These are phyloP conservation scores for Phascolomyces articulosus DNA, from an alignment of 371 early-diverging fungal genomes.

Conservation along the genomic window DNA sequence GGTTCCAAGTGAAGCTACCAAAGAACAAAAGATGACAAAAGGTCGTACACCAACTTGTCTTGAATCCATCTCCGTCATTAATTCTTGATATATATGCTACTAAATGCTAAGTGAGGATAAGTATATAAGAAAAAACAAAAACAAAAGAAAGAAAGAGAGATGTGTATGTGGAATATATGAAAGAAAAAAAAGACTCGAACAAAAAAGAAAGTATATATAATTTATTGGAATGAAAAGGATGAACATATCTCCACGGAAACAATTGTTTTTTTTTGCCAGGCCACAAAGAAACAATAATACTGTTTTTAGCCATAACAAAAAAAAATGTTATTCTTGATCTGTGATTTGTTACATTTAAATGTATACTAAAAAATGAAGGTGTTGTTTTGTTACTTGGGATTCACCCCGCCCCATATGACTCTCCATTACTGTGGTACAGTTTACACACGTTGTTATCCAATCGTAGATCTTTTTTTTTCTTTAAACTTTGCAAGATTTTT, in stretches of 20 bases:
- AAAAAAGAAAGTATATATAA: not conserved
- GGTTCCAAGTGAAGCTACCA: conserved; percentile 43
- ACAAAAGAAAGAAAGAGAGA: not conserved
- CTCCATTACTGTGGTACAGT: not conserved
- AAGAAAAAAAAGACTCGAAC: not conserved
- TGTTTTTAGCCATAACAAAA: too few species aligned
- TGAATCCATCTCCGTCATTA: conserved; percentile 40
- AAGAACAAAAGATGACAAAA: conserved; percentile 44
- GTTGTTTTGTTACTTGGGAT: not conserved
- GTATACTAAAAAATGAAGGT: not conserved
- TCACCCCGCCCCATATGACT: not conserved
- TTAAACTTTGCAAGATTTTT: too few species aligned
- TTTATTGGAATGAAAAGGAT: not conserved
- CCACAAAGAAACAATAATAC: not conserved
- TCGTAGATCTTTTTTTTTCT: not conserved
- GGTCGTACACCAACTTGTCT: conserved; percentile 27
- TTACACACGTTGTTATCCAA: not conserved
- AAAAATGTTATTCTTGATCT: too few species aligned
- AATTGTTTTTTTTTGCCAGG: not conserved
- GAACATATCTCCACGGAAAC: conserved; percentile 1
- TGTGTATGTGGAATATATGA: not conserved
- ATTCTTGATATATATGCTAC: not conserved
- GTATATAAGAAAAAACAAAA: not conserved
- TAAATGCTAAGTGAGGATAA: not conserved
- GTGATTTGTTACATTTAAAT: too few species aligned